Percentiles rank a stretch among this genome's conserved stretches.
These are phyloP conservation scores for Pseudognaphalium luteoalbum DNA, from an alignment of 129 eudicot genomes.

Conservation along the genomic window DNA sequence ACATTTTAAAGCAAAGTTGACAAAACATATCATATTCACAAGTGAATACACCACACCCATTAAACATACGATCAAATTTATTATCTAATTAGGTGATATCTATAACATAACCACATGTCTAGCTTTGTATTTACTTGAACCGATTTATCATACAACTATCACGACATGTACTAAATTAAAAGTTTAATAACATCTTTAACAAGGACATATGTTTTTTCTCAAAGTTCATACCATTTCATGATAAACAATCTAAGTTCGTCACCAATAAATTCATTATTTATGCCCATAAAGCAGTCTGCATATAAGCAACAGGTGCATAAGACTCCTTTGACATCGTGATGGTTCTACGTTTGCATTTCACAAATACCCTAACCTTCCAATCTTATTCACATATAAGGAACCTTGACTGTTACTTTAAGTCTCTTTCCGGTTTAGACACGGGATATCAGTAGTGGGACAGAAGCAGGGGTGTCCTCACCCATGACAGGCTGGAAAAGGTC, in stretches of 20 bases:
- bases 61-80: no score
- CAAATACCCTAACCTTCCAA: not conserved
- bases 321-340: slow-evolving; percentile 14
- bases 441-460: slow-evolving; percentile 78
- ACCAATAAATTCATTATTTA: slow-evolving; percentile 25
- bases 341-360: not conserved
- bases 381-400: not conserved
- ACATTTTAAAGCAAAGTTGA: not conserved
- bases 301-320: slow-evolving; percentile 5
- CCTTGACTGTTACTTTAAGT: not conserved
- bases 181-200: not conserved
- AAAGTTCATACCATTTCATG: not conserved
- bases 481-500: slow-evolving; percentile 86
- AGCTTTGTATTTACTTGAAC: no score
- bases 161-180: not conserved
- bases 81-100: no score
- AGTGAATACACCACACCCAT: not conserved
- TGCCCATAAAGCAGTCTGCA: slow-evolving; percentile 23
- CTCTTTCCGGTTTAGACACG: slow-evolving; percentile 45
- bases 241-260: slow-evolving; percentile 11
- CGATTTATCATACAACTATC: not conserved
- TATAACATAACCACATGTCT: no score
- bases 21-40: not conserved
- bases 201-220: not conserved
- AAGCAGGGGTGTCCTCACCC: slow-evolving; percentile 75